Evolutionary conservation across 2,329 filamentous ascomycete species (phyloP), one percentile per base, ranked within the genome.

Genomic region (Penicillium polonicum): DNA sequence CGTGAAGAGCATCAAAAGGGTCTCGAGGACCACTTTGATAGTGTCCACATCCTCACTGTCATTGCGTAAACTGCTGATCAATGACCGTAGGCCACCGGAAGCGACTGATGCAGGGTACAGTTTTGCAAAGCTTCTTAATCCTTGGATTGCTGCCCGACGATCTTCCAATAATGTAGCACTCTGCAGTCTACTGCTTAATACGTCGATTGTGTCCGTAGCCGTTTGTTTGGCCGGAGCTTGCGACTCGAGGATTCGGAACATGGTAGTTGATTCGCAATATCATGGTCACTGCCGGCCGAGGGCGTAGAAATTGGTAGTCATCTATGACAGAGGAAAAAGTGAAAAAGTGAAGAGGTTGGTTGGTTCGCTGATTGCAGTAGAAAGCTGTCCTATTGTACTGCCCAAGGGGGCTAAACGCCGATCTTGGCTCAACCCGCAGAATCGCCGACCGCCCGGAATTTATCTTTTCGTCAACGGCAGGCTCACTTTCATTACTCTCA

Each of bases 1-100:
- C 65, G 84, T 85, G 76, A 97, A 97, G 41, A 99, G 86, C 87
- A 95, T 93, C 72, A 97, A 81, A 68, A 99, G 80, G 44, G 95
- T 99, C 83, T 99, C 94, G 63, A 99, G 82, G 60, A 96, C 90
- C 57, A 96, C 86, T 77, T 97, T 96, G 72, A 96, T 89, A 5
- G 95, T 99, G 74, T 99, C 94, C 57, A 96, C 89, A 82, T 99
- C 94, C 72, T 96, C 91, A 59, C 86, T 86, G 83, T 99, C 94
- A 72, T 91, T 92, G 65, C 86, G 86, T 52, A 99, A 79, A 67
- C 90, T 91, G 13, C 85, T 86, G 65, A 99, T 97, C 56, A 99
- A 82, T 56, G 90, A 91, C 61, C 93, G 85, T 48, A 99, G 79
- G n/a, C 92, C 91, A 39, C 92, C 92, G 4, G 92, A 97, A 2